Conservation (phyloP, 2,329 filamentous ascomycete species). For the Alternaria dauci region DNA sequence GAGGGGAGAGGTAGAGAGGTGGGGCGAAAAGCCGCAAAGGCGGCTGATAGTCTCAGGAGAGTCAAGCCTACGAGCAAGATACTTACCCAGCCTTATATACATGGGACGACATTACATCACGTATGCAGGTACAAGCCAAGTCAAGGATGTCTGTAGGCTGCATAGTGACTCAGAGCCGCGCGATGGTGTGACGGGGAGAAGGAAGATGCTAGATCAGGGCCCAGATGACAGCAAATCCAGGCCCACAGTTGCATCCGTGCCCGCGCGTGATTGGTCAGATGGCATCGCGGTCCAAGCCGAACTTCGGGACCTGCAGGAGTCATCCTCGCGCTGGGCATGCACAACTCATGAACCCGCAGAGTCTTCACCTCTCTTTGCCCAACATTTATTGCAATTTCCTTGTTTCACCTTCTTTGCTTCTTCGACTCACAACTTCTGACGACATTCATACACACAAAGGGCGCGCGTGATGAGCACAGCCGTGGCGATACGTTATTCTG, state of each 20-base stretch:
- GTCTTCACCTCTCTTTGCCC: slow-evolving; percentile 26
- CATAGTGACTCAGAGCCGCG: slow-evolving; percentile 48
- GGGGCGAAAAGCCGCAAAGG: slow-evolving; percentile 44
- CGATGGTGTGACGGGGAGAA: slow-evolving; percentile 23
- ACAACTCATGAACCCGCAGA: slow-evolving; percentile 27
- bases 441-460: slow-evolving; percentile 10
- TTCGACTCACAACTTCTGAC: slow-evolving; percentile 19
- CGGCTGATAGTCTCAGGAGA: slow-evolving; percentile 33
- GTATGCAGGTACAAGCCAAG: slow-evolving; percentile 32
- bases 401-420: slow-evolving; percentile 13
- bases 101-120: slow-evolving; percentile 25
- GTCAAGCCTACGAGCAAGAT: slow-evolving; percentile 19
- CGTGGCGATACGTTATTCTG: slow-evolving; percentile 4
- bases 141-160: slow-evolving; percentile 37
- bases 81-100: slow-evolving; percentile 40
- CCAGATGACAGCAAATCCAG: slow-evolving; percentile 28
- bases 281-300: slow-evolving; percentile 32
- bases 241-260: slow-evolving; percentile 30
- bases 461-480: slow-evolving; percentile 7
- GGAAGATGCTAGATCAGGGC: slow-evolving; percentile 28
- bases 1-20: slow-evolving; percentile 14
- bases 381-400: slow-evolving; percentile 9
- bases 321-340: slow-evolving; percentile 27
- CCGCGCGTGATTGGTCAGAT: slow-evolving; percentile 41
- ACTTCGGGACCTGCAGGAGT: slow-evolving; percentile 36